Percentiles rank a stretch among this genome's conserved stretches.
Evolutionary conservation across 2,329 filamentous ascomycete genomes (phyloP).

Genomic region (Cucurbitaria berberidis): DNA sequence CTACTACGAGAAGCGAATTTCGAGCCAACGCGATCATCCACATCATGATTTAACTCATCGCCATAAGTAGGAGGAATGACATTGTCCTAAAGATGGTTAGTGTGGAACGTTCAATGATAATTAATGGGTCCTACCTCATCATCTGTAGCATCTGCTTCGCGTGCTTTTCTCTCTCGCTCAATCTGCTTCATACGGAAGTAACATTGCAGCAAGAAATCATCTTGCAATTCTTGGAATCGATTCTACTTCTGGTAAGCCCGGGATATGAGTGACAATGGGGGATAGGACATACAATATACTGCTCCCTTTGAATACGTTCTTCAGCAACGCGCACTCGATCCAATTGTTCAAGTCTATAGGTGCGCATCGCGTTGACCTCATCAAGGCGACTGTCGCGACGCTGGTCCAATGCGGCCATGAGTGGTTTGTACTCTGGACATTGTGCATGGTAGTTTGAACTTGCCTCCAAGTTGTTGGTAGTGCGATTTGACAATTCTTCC

Average conservation of each 20-base stretch:
- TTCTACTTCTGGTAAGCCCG: slow-evolving; percentile 30
- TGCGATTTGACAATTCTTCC: slow-evolving; percentile 68
- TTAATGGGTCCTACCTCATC: slow-evolving; percentile 44
- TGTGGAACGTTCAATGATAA: not conserved
- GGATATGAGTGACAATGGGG: not conserved
- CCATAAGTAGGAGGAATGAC: slow-evolving; percentile 42
- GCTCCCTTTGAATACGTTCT: slow-evolving; percentile 40
- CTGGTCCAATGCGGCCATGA: slow-evolving; percentile 60
- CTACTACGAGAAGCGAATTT: slow-evolving; percentile 51
- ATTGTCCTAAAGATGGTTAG: slow-evolving; percentile 34
- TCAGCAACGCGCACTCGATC: slow-evolving; percentile 44
- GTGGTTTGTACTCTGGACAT: slow-evolving; percentile 59
- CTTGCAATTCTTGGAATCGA: slow-evolving; percentile 41
- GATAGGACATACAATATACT: slow-evolving; percentile 44
- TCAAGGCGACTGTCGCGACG: slow-evolving; percentile 51
- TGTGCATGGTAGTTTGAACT: slow-evolving; percentile 61
- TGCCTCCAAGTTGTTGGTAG: slow-evolving; percentile 63
- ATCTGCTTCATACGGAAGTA: slow-evolving; percentile 49
- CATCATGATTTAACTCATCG: slow-evolving; percentile 30
- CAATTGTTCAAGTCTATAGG: slow-evolving; percentile 47
- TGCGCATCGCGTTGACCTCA: slow-evolving; percentile 47
- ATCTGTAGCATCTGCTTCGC: slow-evolving; percentile 49
- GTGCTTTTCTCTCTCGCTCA: slow-evolving; percentile 42
- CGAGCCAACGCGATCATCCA: slow-evolving; percentile 37
- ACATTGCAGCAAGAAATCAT: slow-evolving; percentile 44